Conservation (phyloP, 2,329 filamentous ascomycete species). For the Fusarium sp. region DNA sequence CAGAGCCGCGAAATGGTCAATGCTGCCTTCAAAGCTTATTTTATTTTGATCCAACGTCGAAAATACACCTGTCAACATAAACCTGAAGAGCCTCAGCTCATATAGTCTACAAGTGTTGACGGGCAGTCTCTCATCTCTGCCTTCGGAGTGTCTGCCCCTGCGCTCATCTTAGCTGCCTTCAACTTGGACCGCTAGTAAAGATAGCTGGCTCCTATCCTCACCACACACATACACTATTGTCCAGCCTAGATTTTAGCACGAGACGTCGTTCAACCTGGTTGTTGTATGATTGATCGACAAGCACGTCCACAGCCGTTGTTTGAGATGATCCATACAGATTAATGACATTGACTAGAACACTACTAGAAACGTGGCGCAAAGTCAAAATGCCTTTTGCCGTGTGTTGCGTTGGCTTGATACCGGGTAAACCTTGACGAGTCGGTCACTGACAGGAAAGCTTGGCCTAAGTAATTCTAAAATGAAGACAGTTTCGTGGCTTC, state of each 20-base stretch:
- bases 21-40: background rate
- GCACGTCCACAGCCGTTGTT: background rate
- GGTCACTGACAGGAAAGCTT: background rate
- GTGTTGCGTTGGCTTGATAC: conserved; percentile 8
- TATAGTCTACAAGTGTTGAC: too few species aligned
- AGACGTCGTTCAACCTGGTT: background rate
- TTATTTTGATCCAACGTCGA: background rate
- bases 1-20: conserved; percentile 1
- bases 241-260: background rate
- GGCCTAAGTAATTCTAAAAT: conserved; percentile 4
- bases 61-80: too few species aligned
- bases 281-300: background rate
- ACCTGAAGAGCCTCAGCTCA: background rate
- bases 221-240: background rate
- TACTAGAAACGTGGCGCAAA: conserved; percentile 35
- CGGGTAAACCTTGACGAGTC: conserved; percentile 15
- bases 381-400: background rate
- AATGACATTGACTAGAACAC: conserved; percentile 32
- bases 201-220: background rate
- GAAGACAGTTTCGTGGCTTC: conserved; percentile 23
- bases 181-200: background rate
- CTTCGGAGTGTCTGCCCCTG: background rate
- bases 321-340: conserved; percentile 1
- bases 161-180: background rate
- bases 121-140: background rate